Evolutionary conservation across 805 yeast species (phyloP).

Genomic region (Wickerhamiella australiensis): DNA sequence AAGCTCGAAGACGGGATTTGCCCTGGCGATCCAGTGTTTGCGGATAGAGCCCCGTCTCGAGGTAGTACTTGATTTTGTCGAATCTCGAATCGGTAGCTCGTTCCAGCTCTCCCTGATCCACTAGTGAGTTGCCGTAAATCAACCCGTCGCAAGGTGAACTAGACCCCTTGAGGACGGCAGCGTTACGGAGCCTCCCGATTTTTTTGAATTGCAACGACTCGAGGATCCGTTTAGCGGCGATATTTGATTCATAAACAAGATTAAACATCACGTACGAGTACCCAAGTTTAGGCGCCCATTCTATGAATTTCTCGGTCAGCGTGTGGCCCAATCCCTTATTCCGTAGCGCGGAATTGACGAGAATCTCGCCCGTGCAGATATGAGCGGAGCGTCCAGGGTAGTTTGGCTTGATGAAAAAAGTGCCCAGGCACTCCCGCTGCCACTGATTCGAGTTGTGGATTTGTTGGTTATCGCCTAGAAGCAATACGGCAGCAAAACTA

Average conservation of each 20-base stretch:
- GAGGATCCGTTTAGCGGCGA: slow-evolving; percentile 66
- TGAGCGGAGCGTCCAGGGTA: slow-evolving; percentile 90
- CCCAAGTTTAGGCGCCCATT: slow-evolving; percentile 86
- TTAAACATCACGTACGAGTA: slow-evolving; percentile 76
- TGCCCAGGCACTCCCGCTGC: slow-evolving; percentile 88
- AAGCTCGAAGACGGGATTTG: slow-evolving; percentile 71
- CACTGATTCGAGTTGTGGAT: slow-evolving; percentile 48
- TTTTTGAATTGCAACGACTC: slow-evolving; percentile 65
- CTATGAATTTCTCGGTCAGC: slow-evolving; percentile 66
- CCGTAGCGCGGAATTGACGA: slow-evolving; percentile 86
- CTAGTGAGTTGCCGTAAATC: slow-evolving; percentile 71
- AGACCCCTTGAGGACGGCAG: slow-evolving; percentile 76
- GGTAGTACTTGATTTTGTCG: slow-evolving; percentile 63
- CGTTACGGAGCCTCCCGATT: slow-evolving; percentile 71
- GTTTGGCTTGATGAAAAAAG: slow-evolving; percentile 73
- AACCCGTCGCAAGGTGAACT: slow-evolving; percentile 78
- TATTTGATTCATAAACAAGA: slow-evolving; percentile 78
- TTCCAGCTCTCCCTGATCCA: slow-evolving; percentile 32
- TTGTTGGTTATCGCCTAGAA: slow-evolving; percentile 60
- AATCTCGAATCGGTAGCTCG: slow-evolving; percentile 37
- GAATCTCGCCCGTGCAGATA: slow-evolving; percentile 77
- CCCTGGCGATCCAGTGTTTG: slow-evolving; percentile 70
- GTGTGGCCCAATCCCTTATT: slow-evolving; percentile 86
- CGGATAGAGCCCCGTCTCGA: slow-evolving; percentile 80
- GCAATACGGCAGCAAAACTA: slow-evolving; percentile 60